Base-by-base conservation (phyloP, 306 rosid species). In the Vicia villosa region DNA sequence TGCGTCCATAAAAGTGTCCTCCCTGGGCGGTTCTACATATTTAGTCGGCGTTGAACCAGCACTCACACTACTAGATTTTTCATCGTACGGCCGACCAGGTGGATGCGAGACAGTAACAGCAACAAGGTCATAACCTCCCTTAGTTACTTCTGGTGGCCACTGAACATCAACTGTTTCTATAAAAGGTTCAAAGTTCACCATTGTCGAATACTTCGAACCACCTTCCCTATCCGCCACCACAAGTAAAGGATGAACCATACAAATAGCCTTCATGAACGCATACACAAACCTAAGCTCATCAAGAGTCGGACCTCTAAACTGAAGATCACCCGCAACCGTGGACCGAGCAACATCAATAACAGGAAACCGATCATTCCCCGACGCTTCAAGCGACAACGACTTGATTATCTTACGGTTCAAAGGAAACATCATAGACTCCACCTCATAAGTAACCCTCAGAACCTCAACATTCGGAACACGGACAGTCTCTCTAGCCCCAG, bases 91-190 rank as follows among this genome's bases (percentile, higher is more conserved):
- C 63, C 71, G 81, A 56, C 81, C 63, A 0, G 81, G 81, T 7
- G 77, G 77, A 40, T 70, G 77, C 3, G 81, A 70, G 41, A 77
- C 13, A 16, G 81, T 77, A 45, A 77, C 73, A 54, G 63, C 81
- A 70, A 77, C 68, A 63, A 77, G 72, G 63, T 77, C 81, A 63
- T 77, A 34, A 77, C 77, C 77, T 65, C 63, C 43, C 63, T 70
- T 77, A 10, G 73, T 41, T 56, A 70, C 56, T 63, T 77, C 77
- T 16, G 68, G 77, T 52, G 81, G 81, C 81, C 89, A 88, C 50
- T 88, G 88, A 68, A 84, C 84, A 84, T 86, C 95, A 60, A 88
- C 86, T 0, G 95, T 86, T 74, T 88, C 91, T 11, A 86, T 86
- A 63, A 88, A 84, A 34, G 85, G 86, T 51, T 86, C 89, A 34